These are phyloP conservation scores for Naganishia albida DNA, from an alignment of 1,284 basidiomycete genomes.

Conservation along the genomic window DNA sequence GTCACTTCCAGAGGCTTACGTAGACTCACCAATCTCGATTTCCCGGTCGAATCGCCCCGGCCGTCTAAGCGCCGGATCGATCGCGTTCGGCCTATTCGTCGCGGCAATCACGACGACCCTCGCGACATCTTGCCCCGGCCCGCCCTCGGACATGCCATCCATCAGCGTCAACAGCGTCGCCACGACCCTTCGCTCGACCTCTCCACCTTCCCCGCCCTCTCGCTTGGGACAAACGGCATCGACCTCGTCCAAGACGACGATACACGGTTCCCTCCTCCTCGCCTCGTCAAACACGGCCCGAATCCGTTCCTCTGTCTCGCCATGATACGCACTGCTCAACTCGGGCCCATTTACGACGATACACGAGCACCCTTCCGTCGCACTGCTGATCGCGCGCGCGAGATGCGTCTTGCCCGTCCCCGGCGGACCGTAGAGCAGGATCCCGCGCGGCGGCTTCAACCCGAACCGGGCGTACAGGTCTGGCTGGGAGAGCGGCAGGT, in stretches of 20 bases:
- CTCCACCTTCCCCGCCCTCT: constrained; percentile 80
- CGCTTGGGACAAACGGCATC: constrained; percentile 89
- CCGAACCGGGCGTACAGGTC: constrained; percentile 88
- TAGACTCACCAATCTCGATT: constrained; percentile 83
- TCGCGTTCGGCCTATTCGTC: constrained; percentile 94
- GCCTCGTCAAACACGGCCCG: constrained; percentile 88
- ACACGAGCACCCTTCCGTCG: constrained; percentile 75
- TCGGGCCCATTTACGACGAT: constrained; percentile 92
- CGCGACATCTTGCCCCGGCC: constrained; percentile 43
- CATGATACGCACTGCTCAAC: constrained; percentile 90
- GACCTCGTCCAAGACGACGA: constrained; percentile 94
- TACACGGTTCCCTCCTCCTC: constrained; percentile 75
- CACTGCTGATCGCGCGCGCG: constrained; percentile 78
- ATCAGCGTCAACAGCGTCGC: constrained; percentile 92
- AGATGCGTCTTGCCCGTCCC: constrained; percentile 94
- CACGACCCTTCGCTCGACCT: constrained; percentile 94
- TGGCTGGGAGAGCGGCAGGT: constrained; percentile 86
- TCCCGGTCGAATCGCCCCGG: constrained; percentile 96
- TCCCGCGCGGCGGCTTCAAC: constrained; percentile 83
- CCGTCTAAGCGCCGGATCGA: constrained; percentile 90
- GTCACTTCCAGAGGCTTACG: background rate
- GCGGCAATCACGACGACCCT: constrained; percentile 93
- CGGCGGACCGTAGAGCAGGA: constrained; percentile 86
- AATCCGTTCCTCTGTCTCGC: constrained; percentile 90
- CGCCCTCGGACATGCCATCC: constrained; percentile 80